Percentiles rank a stretch among this genome's conserved stretches.
Conservation (phyloP, 441 rosid species). For the Breynia disticha region DNA sequence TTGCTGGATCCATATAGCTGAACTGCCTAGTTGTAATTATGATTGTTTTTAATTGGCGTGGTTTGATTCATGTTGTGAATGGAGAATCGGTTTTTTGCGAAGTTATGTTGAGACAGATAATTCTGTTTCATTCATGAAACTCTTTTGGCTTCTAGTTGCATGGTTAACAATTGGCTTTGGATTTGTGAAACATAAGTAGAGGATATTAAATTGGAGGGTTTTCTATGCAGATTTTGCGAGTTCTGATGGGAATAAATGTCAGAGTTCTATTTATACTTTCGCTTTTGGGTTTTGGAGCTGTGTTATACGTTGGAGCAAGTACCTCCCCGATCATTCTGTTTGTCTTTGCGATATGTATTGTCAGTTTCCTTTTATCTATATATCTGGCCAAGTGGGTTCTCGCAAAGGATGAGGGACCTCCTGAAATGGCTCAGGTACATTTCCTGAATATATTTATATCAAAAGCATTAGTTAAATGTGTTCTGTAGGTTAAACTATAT, state of each 20-base stretch:
- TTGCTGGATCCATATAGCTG: no score
- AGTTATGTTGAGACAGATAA: no score
- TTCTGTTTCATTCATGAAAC: no score
- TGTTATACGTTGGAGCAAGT: slow-evolving; percentile 81
- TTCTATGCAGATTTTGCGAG: slow-evolving; percentile 62
- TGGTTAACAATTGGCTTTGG: background rate
- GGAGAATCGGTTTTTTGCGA: no score
- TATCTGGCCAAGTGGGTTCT: slow-evolving; percentile 96
- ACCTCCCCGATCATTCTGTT: slow-evolving; percentile 92
- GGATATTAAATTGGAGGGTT: slow-evolving; percentile 4
- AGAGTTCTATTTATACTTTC: slow-evolving; percentile 68
- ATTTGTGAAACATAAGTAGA: background rate
- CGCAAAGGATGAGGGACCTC: slow-evolving; percentile 97
- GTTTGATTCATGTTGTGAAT: no score
- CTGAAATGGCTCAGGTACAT: slow-evolving; percentile 88
- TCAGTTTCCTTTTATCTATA: slow-evolving; percentile 66
- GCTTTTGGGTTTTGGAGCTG: slow-evolving; percentile 60
- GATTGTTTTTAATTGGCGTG: no score
- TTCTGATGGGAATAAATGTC: slow-evolving; percentile 68
- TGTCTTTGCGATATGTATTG: slow-evolving; percentile 74
- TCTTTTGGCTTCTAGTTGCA: no score
- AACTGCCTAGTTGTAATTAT: no score
- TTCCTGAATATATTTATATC: slow-evolving; percentile 7
- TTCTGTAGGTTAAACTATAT: no score
- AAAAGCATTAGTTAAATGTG: no score